Conservation (phyloP, 208 protist species). For the Angomonas ambiguus region DNA sequence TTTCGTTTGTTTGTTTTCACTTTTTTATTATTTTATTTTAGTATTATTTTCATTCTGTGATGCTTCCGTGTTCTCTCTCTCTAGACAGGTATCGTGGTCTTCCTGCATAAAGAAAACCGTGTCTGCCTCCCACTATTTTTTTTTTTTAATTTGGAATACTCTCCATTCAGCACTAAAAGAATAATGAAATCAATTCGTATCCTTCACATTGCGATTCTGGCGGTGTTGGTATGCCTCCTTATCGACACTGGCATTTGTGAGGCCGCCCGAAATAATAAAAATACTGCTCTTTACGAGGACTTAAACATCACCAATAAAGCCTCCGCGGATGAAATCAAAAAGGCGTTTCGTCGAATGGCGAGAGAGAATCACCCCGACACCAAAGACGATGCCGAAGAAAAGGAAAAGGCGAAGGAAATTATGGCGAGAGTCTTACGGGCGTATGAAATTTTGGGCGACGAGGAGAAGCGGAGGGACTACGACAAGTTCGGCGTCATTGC, state of each 20-base stretch:
- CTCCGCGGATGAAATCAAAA: conserved; percentile 64
- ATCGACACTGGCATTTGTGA: conserved; percentile 10
- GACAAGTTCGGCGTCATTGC: conserved; percentile 64
- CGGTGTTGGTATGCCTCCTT: conserved; percentile 14
- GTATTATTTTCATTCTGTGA: conserved; percentile 10
- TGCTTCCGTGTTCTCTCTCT: conserved; percentile 7
- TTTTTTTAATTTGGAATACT: not conserved
- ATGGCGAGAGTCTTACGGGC: conserved; percentile 81
- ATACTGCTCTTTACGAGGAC: conserved; percentile 57
- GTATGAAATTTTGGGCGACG: conserved; percentile 77
- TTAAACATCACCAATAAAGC: conserved; percentile 51
- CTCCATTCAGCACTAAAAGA: too few relatives aligned
- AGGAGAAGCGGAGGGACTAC: conserved; percentile 57
- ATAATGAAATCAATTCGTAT: not conserved
- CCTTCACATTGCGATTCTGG: not conserved
- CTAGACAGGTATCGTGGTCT: too few relatives aligned
- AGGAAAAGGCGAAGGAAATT: conserved; percentile 74
- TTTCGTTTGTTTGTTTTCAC: conserved; percentile 12
- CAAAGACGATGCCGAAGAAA: conserved; percentile 78
- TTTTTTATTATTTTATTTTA: conserved; percentile 9
- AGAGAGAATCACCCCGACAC: conserved; percentile 84
- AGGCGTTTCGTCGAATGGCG: conserved; percentile 69
- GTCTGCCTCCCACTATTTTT: not conserved
- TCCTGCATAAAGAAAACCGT: too few relatives aligned
- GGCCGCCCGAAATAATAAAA: conserved; percentile 14